Evolutionary conservation across 176 grass and related monocot genomes (phyloP), one percentile per base, ranked within the genome.

Genomic region (Phoenix dactylifera): DNA sequence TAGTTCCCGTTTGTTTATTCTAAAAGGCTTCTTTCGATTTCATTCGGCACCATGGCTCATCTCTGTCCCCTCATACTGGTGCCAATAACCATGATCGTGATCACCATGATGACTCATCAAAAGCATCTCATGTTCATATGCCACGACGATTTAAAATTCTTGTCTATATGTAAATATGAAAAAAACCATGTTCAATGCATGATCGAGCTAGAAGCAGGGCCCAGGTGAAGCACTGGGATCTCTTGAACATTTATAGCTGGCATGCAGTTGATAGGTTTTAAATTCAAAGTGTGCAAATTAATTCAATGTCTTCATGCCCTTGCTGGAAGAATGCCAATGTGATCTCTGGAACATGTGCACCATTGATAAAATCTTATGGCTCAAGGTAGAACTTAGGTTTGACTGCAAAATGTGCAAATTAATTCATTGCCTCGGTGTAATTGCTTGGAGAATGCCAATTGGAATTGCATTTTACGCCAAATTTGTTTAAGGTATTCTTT

Each of bases 1-100:
- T 89, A 82, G 71, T 12, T 59, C 35, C n/a, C 24, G 7, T 26
- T 15, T 17, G 30, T 52, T 16, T 49, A 17, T 71, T 57, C 60
- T 52, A 30, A 12, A 24, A 9, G 15, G 54, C 19, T 51, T 32
- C 44, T 44, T 54, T 28, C 3, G 63, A 44, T 9, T 44, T 12
- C 9, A 12, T 44, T 44, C 10, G 35, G 35, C 35, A 10, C 10
- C 35, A 12, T 44, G 9, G 35, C 35, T 44, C 14, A 7, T 54
- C 59, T 23, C 14, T 44, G 35, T 44, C 23, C 50, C 54, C 64
- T 18, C 15, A 49, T 52, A 5, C 52, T n/a, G 64, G 23, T 54
- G 64, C 49, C 64, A 29, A 66, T 66, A 16, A 28, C 20, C 49
- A n/a, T 19, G 6, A 54, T 16, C 65, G 9, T 39, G 55, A 22